Evolutionary conservation across 2,329 filamentous ascomycete genomes (phyloP).

Genomic region (Nemania abortiva): DNA sequence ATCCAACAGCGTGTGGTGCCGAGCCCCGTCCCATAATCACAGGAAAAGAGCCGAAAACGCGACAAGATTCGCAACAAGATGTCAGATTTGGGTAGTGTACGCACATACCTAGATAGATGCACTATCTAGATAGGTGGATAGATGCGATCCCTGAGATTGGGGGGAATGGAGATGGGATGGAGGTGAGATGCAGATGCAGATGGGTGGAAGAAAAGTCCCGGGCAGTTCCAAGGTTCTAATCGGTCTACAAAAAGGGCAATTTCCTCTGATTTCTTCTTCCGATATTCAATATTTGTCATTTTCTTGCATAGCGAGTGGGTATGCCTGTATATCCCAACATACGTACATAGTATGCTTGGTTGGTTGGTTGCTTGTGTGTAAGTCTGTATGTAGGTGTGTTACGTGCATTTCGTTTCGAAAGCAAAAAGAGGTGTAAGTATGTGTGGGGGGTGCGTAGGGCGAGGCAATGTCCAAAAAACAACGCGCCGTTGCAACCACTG

Average conservation of each 20-base stretch:
- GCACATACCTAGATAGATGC: not conserved
- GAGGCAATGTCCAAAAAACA: slow-evolving; percentile 12
- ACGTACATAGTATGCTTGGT: slow-evolving; percentile 1
- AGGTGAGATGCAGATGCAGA: slow-evolving; percentile 1
- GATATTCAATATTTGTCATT: slow-evolving; percentile 34
- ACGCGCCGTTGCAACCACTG: slow-evolving; percentile 30
- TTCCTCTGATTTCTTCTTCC: slow-evolving; percentile 14
- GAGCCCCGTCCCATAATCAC: slow-evolving; percentile 26
- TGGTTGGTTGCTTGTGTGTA: slow-evolving; percentile 30
- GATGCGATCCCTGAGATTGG: slow-evolving; percentile 5
- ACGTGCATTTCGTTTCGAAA: slow-evolving; percentile 6
- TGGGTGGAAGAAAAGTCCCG: slow-evolving; percentile 30
- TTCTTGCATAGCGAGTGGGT: slow-evolving; percentile 24
- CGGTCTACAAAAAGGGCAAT: not conserved
- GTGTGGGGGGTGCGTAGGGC: slow-evolving; percentile 12
- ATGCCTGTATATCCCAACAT: not conserved
- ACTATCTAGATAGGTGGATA: not conserved
- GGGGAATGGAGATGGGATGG: not conserved
- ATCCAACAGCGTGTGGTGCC: slow-evolving; percentile 17
- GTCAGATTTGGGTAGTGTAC: slow-evolving; percentile 5
- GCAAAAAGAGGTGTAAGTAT: slow-evolving; percentile 27
- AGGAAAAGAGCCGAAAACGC: slow-evolving; percentile 13
- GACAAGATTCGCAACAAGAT: slow-evolving; percentile 3
- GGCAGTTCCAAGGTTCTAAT: slow-evolving; percentile 8
- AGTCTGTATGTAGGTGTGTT: slow-evolving; percentile 32